A percentile compares a stretch with the other conserved stretches of the same genome.
These are phyloP conservation scores for Trifolium dubium DNA, from an alignment of 306 rosid species.

Conservation along the genomic window DNA sequence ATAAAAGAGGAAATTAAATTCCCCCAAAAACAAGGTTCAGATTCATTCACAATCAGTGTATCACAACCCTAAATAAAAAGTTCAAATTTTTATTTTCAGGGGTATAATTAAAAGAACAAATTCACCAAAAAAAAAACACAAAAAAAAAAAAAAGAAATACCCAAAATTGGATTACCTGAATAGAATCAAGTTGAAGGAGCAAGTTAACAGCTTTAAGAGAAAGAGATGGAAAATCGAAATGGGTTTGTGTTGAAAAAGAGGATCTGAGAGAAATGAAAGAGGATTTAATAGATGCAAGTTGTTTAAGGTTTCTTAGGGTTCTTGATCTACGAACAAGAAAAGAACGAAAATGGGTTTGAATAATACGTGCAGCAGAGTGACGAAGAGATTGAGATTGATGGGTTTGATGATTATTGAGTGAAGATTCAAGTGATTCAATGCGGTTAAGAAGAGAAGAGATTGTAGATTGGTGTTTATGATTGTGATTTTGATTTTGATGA, in stretches of 20 bases:
- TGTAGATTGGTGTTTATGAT: conserved; percentile 37
- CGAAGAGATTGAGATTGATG: conserved; percentile 54
- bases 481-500: not conserved
- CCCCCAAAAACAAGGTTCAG: not conserved
- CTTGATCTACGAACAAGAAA: conserved; percentile 87
- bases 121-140: conserved; percentile 19
- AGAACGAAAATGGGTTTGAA: conserved; percentile 85
- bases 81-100: not conserved
- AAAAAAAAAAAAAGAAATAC: not conserved
- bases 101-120: not conserved
- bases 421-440: conserved; percentile 86
- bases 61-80: conserved; percentile 51
- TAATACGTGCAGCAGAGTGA: conserved; percentile 68
- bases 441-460: conserved; percentile 68
- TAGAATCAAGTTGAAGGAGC: conserved; percentile 73
- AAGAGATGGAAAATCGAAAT: conserved; percentile 56
- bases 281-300: conserved; percentile 75
- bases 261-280: conserved; percentile 62
- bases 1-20: not conserved
- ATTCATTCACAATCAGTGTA: conserved; percentile 60
- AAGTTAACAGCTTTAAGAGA: conserved; percentile 64
- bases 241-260: conserved; percentile 47
- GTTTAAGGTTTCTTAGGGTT: conserved; percentile 80
- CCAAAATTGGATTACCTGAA: conserved; percentile 59
- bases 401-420: conserved; percentile 47